Percentiles rank a stretch among this genome's conserved stretches.
Conservation (phyloP, 345 rosid species). For the Iberis pinnata region DNA sequence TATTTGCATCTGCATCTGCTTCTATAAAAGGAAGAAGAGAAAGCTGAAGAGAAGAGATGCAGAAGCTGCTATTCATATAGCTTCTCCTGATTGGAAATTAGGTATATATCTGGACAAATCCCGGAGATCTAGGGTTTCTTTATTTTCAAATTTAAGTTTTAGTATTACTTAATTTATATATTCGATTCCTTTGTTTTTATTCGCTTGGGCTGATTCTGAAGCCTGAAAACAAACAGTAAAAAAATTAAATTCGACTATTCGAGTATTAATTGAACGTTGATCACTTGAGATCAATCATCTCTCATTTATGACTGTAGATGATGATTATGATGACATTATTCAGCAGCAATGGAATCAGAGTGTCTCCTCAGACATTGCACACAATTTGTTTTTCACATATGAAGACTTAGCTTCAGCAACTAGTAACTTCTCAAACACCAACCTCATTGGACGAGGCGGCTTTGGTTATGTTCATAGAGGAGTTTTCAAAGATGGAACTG, state of each 20-base stretch:
- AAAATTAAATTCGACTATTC: too few relatives aligned
- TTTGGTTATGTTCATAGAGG: slow-evolving; percentile 74
- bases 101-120: slow-evolving; percentile 8
- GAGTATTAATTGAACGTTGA: too few relatives aligned
- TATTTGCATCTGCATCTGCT: slow-evolving; percentile 16
- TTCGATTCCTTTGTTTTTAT: slow-evolving; percentile 22
- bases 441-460: slow-evolving; percentile 71
- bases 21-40: slow-evolving; percentile 18
- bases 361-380: slow-evolving; percentile 26
- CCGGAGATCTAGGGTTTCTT: slow-evolving; percentile 20
- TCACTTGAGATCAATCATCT: too few relatives aligned
- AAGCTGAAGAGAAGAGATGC: slow-evolving; percentile 8
- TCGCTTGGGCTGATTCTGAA: slow-evolving; percentile 3
- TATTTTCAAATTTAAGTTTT: neutral
- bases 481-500: slow-evolving; percentile 44
- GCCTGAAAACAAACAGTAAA: neutral
- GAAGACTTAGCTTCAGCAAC: slow-evolving; percentile 55
- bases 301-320: neutral
- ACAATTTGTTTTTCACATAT: slow-evolving; percentile 43
- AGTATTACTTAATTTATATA: neutral
- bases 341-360: slow-evolving; percentile 36
- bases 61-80: slow-evolving; percentile 15
- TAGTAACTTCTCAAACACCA: slow-evolving; percentile 38
- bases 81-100: neutral
- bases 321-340: slow-evolving; percentile 10